Base-by-base conservation (phyloP, 1,284 basidiomycete species). In the Earliella scabrosa region DNA sequence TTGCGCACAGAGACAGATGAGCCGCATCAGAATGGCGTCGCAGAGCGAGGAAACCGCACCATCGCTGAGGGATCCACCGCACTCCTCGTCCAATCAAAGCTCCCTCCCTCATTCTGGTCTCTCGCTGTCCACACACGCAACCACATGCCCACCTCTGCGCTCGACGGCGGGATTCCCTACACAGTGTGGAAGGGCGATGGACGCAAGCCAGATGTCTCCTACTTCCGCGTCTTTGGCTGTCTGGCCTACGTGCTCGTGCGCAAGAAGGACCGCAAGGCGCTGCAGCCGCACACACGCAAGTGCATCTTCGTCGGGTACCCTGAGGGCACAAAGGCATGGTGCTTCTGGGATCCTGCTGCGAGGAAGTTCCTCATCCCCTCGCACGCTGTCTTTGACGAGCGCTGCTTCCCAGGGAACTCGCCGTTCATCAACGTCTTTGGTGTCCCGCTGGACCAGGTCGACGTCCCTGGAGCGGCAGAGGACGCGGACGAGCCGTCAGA, bases 221-320 rank as follows among this genome's bases (percentile, higher is more conserved):
- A 58, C 45, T 52, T 61, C 45, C 26, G 56, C 27, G 53, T 54
- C 13, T 63, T 44, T 24, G 56, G 62, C 4, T 77, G 71, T 44
- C 63, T 62, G 34, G 69, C 71, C 9, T 75, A 70, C 66, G 69
- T 71, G 24, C 68, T 71, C 38, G 59, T 71, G n/a, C 65, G 68
- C 44, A 71, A 70, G 16, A 68, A 70, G n/a, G 68, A 72, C 51
- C 56, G 63, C 7, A 54, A 50, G 23, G 62, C 61, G 20, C 60
- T 75, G 16, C 59, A 58, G 8, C 60, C 67, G 1, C 70, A 75
- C 55, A 69, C 68, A 9, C 41, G 68, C 35, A 73, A 73, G 60
- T 74, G 70, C 34, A 59, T 74, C 29, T 73, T 75, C 46, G 61
- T 77, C 54, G 75, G 75, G 7, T 77, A 75, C 57, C 66, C 68